These are phyloP conservation scores for Wallacemonas sp. DNA, from an alignment of 208 protist species.

Conservation along the genomic window DNA sequence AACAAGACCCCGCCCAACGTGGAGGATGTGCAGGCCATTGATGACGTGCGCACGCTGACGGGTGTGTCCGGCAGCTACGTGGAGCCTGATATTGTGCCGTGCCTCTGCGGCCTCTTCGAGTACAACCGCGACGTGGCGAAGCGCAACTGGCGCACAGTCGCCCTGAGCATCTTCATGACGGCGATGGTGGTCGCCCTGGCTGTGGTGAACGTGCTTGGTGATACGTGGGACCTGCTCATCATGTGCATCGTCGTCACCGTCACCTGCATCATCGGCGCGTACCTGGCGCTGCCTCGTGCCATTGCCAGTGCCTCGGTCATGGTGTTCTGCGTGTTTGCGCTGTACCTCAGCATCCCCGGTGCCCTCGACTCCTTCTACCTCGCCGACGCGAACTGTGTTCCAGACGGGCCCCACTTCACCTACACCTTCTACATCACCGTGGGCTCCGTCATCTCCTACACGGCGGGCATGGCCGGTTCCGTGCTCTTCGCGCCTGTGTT, in stretches of 20 bases:
- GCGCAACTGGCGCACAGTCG: conserved; percentile 18
- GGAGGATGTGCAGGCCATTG: conserved; percentile 6
- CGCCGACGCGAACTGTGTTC: conserved; percentile 29
- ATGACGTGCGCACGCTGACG: neutral
- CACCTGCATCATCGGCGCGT: conserved; percentile 15
- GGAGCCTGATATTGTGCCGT: conserved; percentile 14
- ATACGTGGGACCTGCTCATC: conserved; percentile 17
- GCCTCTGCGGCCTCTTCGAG: conserved; percentile 19
- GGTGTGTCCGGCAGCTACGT: neutral
- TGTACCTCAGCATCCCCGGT: conserved; percentile 32
- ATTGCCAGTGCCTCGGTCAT: conserved; percentile 12
- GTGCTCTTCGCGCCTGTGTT: conserved; percentile 42
- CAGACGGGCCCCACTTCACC: conserved; percentile 45
- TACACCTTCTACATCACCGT: conserved; percentile 52
- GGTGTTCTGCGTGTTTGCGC: conserved; percentile 20
- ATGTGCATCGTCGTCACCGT: conserved; percentile 18
- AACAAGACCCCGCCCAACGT: conserved; percentile 7
- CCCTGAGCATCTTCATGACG: conserved; percentile 15
- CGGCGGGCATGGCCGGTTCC: conserved; percentile 28
- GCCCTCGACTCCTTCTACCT: conserved; percentile 42
- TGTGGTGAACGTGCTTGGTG: conserved; percentile 17
- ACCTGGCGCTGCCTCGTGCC: conserved; percentile 17
- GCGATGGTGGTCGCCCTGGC: conserved; percentile 15
- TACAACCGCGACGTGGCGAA: conserved; percentile 19
- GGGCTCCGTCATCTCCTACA: conserved; percentile 29